phyloP scores from a whole-genome alignment of 106 monocot species.

The Dioscorea dumetorum region DNA sequence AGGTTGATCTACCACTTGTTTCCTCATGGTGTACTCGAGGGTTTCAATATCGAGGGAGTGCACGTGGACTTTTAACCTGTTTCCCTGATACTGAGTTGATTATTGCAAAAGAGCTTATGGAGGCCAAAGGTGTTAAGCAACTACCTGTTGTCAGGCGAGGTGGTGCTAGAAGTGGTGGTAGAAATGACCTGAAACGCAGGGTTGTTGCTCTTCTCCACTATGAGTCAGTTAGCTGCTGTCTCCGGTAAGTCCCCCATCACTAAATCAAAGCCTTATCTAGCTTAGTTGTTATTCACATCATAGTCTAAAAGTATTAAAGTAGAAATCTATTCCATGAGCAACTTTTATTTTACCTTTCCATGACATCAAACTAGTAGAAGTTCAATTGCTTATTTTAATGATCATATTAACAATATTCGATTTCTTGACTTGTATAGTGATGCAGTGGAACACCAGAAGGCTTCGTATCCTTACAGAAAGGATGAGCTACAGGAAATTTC shows the following conservation, averaged over 20 bases:
- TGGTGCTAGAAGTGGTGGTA: slow-evolving; percentile 42
- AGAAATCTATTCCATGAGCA: too few relatives aligned
- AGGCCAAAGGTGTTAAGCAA: slow-evolving; percentile 93
- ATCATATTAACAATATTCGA: too few relatives aligned
- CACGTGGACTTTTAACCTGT: slow-evolving; percentile 82
- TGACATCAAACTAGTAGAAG: too few relatives aligned
- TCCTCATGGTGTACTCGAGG: slow-evolving; percentile 74
- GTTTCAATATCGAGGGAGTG: slow-evolving; percentile 56
- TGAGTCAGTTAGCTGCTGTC: slow-evolving; percentile 61
- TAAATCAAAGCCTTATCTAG: neutral
- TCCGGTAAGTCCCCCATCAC: slow-evolving; percentile 40
- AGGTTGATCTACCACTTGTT: slow-evolving; percentile 51
- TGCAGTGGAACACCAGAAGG: slow-evolving; percentile 26
- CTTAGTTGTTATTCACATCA: too few relatives aligned
- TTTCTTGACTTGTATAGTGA: slow-evolving; percentile 16
- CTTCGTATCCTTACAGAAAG: slow-evolving; percentile 14
- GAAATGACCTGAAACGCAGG: slow-evolving; percentile 59
- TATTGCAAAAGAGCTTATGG: slow-evolving; percentile 93
- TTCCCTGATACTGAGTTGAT: slow-evolving; percentile 90
- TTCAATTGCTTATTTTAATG: too few relatives aligned
- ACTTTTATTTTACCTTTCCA: too few relatives aligned
- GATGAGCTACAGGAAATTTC: slow-evolving; percentile 18
- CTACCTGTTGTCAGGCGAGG: slow-evolving; percentile 85
- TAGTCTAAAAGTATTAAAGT: too few relatives aligned
- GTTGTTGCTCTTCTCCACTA: slow-evolving; percentile 75